Evolutionary conservation across 2,329 filamentous ascomycete genomes (phyloP).

Genomic region (Plectosphaerella sp.): DNA sequence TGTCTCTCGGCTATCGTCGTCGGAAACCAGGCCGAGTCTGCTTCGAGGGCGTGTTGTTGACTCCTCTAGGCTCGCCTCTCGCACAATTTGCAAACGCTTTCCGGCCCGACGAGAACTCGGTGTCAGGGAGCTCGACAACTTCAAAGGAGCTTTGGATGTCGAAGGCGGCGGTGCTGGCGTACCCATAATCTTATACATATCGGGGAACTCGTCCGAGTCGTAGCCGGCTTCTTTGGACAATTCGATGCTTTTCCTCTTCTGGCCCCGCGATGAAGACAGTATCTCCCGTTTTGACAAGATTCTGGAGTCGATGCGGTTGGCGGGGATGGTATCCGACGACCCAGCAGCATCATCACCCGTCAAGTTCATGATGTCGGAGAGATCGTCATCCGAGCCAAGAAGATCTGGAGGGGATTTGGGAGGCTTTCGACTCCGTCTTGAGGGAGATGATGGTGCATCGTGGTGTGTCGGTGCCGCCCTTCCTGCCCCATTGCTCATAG

Average conservation of each 20-base stretch:
- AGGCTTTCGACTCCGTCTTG: constrained; percentile 1
- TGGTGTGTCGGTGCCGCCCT: not conserved
- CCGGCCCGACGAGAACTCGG: constrained; percentile 5
- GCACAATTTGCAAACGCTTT: constrained; percentile 8
- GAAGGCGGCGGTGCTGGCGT: constrained; percentile 24
- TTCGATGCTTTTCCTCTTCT: constrained; percentile 50
- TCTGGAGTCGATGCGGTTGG: too few relatives aligned
- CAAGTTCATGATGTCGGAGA: constrained; percentile 29
- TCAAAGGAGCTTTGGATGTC: constrained; percentile 20
- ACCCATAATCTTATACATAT: constrained; percentile 46
- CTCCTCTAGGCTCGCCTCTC: constrained; percentile 15
- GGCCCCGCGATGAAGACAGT: constrained; percentile 31
- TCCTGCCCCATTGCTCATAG: not conserved
- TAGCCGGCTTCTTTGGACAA: constrained; percentile 29
- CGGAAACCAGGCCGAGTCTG: constrained; percentile 7
- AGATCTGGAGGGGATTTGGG: constrained; percentile 7
- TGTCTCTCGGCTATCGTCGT: constrained; percentile 2
- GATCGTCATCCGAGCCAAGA: constrained; percentile 14
- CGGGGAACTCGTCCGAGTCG: constrained; percentile 43
- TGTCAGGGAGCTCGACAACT: constrained; percentile 4
- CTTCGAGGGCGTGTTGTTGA: constrained; percentile 16
- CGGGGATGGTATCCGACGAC: constrained; percentile 26
- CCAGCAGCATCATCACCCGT: constrained; percentile 26
- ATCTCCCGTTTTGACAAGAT: constrained; percentile 25
- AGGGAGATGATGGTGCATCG: not conserved